Percentiles rank a stretch among this genome's conserved stretches.
Conservation (phyloP, 768 basidiomycete genomes). For the Pleurotus salmoneostramineus region DNA sequence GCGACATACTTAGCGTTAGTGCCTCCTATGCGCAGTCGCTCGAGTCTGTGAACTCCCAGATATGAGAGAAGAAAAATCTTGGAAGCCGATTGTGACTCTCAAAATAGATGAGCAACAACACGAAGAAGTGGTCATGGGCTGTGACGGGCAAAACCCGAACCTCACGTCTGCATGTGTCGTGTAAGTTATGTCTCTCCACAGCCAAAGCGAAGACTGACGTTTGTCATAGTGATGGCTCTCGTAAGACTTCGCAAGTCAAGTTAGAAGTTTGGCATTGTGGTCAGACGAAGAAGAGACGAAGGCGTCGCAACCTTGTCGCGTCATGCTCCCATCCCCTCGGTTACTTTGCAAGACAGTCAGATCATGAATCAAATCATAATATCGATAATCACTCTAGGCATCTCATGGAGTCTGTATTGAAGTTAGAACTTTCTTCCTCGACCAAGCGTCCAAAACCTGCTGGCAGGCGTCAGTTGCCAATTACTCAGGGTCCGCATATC, state of each 20-base stretch:
- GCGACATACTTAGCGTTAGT: no score
- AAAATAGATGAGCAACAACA: constrained; percentile 47
- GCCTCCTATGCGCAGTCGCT: constrained; percentile 25
- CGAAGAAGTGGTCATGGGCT: constrained; percentile 57
- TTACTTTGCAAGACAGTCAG: constrained; percentile 49
- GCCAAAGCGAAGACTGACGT: background rate
- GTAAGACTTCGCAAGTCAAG: constrained; percentile 37
- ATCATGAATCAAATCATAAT: constrained; percentile 29
- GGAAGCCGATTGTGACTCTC: constrained; percentile 63
- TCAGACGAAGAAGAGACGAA: constrained; percentile 58
- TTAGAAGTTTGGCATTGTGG: constrained; percentile 57
- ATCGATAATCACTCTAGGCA: no score
- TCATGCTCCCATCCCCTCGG: constrained; percentile 44
- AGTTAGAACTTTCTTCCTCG: no score
- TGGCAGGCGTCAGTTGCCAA: constrained; percentile 20
- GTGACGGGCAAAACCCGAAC: constrained; percentile 71
- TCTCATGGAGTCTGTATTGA: no score
- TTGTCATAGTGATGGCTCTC: constrained; percentile 32
- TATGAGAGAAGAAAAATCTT: constrained; percentile 59
- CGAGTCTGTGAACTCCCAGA: constrained; percentile 39
- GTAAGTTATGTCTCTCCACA: constrained; percentile 28
- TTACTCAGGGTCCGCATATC: constrained; percentile 20
- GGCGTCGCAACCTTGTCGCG: constrained; percentile 53
- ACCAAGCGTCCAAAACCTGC: no score
- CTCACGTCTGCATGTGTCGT: constrained; percentile 47